Base-by-base conservation (phyloP, 139 green algal species). In the Chlorella sp. region DNA sequence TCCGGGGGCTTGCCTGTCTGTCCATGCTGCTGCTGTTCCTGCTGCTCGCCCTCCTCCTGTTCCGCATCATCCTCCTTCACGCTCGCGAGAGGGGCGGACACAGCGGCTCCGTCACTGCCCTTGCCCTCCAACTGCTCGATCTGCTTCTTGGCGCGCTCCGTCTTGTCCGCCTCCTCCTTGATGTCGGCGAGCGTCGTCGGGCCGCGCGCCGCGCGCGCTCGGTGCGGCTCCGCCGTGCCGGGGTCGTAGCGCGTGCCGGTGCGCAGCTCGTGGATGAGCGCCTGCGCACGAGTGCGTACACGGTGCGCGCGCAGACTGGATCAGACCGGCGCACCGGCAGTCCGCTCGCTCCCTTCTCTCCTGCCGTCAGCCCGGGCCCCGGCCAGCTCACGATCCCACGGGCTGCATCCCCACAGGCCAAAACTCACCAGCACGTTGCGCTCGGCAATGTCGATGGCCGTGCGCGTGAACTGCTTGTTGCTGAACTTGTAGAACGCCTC, bases 391-490 rank as follows among this genome's bases (percentile, higher is more conserved):
- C 49, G 35, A 32, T n/a, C 29, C 67, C 24, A 2, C 0, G 1
- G 61, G 30, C 32, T 5, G 60, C 6, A 35, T 34, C 24, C 4
- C 26, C 67, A 35, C 6, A n/a, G n/a, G n/a, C n/a, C 31, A 20
- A 35, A 32, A 60, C 70, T n/a, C 70, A 92, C 87, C 80, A 75
- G 50, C 26, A 94, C 31, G 74, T 94, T 92, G 69, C 84, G 78
- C 34, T 91, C 80, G 33, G 89, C 81, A 6, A 91, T 75, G 51
- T 90, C 86, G 27, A 92, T 67, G 6, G 87, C 74, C 2, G 87
- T 92, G 71, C 88, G 78, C 14, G 1, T 75, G 55, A 82, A 92
- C 76, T 89, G 79, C 80, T 88, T 90, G 80, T 92, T 93, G 49
- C 76, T 62, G 2, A 80, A 35, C 31, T 77, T 73, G 66, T 88